Conservation (phyloP, 495 filamentous ascomycete species). For the Aspergillus funiculosus region DNA sequence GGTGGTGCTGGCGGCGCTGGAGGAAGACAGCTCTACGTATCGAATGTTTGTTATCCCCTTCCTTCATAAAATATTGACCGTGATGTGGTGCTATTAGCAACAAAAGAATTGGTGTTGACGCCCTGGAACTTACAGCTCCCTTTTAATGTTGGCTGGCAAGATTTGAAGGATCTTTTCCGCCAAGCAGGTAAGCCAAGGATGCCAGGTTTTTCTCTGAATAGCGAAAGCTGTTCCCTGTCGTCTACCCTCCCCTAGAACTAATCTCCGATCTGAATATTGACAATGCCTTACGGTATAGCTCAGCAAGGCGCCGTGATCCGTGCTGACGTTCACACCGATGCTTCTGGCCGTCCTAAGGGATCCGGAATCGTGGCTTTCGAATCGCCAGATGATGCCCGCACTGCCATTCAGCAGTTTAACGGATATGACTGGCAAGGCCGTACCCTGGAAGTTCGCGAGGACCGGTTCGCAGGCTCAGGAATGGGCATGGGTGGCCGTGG, state of each 20-base stretch:
- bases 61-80: constrained; percentile 11
- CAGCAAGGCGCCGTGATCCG: constrained; percentile 79
- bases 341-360: constrained; percentile 87
- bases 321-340: constrained; percentile 90
- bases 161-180: constrained; percentile 97
- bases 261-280: constrained; percentile 21
- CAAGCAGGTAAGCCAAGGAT: constrained; percentile 74
- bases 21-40: constrained; percentile 89
- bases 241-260: constrained; percentile 14
- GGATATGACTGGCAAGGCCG: constrained; percentile 98
- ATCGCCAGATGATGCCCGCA: constrained; percentile 85
- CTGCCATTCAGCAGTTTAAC: constrained; percentile 94
- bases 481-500: constrained; percentile 49
- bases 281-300: constrained; percentile 43
- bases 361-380: constrained; percentile 97
- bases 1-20: constrained; percentile 49
- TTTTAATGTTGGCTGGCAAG: constrained; percentile 97
- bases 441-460: constrained; percentile 87
- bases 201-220: constrained; percentile 1
- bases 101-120: constrained; percentile 8
- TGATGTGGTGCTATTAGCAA: not conserved
- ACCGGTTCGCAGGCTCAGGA: constrained; percentile 76
- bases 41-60: constrained; percentile 76
- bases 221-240: constrained; percentile 3
- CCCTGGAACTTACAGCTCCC: constrained; percentile 92